A percentile compares a stretch with the other conserved stretches of the same genome.
Conservation (phyloP, 768 basidiomycete species). For the Hericium rajendrae region DNA sequence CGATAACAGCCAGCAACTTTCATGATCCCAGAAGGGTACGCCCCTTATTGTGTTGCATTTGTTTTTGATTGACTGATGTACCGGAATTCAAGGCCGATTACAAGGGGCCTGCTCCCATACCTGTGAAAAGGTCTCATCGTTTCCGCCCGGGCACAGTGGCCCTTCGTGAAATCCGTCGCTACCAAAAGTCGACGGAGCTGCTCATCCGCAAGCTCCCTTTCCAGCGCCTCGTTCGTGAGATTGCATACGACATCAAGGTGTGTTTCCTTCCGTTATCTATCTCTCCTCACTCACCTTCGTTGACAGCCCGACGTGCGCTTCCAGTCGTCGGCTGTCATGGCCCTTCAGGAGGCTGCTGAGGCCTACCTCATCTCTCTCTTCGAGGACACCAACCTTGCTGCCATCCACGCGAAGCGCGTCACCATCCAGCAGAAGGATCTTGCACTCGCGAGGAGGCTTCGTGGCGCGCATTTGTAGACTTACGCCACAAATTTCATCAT, state of each 20-base stretch:
- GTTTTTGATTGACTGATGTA: constrained; percentile 31
- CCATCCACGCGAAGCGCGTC: constrained; percentile 79
- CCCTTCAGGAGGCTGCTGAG: constrained; percentile 86
- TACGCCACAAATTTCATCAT: background rate
- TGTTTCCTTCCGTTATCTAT: background rate
- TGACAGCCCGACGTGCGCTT: constrained; percentile 78
- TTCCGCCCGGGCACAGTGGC: constrained; percentile 88
- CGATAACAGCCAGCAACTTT: constrained; percentile 9
- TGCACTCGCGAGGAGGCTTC: constrained; percentile 76
- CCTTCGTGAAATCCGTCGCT: constrained; percentile 85
- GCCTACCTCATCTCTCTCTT: constrained; percentile 77
- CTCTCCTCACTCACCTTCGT: background rate
- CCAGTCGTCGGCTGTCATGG: constrained; percentile 91
- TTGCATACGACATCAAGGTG: constrained; percentile 91
- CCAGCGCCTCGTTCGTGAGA: constrained; percentile 92
- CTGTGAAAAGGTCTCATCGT: constrained; percentile 94
- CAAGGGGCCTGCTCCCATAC: constrained; percentile 48
- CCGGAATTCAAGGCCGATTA: too few species aligned
- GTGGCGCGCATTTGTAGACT: constrained; percentile 72
- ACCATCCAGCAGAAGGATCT: constrained; percentile 89
- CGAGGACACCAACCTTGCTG: constrained; percentile 79
- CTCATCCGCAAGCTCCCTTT: constrained; percentile 89
- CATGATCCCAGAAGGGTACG: constrained; percentile 46
- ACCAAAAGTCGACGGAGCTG: constrained; percentile 90
- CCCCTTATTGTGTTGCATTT: constrained; percentile 50